These are phyloP conservation scores for Polytrichum commune DNA, from an alignment of 225 moss, liverwort and hornwort species.

Conservation along the genomic window DNA sequence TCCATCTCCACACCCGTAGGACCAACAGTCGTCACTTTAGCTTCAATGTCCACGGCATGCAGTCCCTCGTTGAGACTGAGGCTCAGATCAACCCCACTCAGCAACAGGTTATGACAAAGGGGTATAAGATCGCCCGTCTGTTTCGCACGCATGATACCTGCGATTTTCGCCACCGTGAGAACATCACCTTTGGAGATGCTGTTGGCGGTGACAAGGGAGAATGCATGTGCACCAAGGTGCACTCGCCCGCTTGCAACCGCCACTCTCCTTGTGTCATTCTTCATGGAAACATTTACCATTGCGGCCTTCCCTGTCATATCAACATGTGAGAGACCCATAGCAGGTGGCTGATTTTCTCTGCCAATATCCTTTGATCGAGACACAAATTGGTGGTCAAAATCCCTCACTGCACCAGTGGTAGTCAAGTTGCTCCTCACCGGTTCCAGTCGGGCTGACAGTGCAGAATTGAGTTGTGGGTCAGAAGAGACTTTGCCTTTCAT, in stretches of 20 bases:
- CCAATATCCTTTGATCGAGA: neutral
- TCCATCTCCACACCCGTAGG: conserved; percentile 98
- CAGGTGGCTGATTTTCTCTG: neutral
- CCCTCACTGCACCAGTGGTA: neutral
- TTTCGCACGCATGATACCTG: conserved; percentile 87
- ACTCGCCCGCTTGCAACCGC: conserved; percentile 80
- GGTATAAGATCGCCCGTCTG: conserved; percentile 82
- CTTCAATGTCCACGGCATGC: conserved; percentile 69
- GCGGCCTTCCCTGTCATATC: conserved; percentile 71
- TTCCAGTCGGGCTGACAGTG: neutral
- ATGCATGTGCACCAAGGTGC: conserved; percentile 60
- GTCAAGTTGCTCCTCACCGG: neutral
- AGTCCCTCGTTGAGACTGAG: conserved; percentile 48
- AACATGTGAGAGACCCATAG: conserved; percentile 59
- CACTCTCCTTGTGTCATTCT: conserved; percentile 46
- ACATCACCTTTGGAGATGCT: conserved; percentile 84
- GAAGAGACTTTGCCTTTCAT: conserved; percentile 1
- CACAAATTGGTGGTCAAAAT: neutral
- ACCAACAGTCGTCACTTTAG: conserved; percentile 61
- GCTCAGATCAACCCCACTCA: conserved; percentile 67
- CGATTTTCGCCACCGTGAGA: conserved; percentile 80
- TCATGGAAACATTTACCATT: conserved; percentile 78
- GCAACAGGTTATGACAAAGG: conserved; percentile 68
- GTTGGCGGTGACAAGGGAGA: conserved; percentile 69
- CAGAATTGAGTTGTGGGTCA: neutral